phyloP scores from a whole-genome alignment of 352 stramenopile genomes.

The Phytophthora meadii region DNA sequence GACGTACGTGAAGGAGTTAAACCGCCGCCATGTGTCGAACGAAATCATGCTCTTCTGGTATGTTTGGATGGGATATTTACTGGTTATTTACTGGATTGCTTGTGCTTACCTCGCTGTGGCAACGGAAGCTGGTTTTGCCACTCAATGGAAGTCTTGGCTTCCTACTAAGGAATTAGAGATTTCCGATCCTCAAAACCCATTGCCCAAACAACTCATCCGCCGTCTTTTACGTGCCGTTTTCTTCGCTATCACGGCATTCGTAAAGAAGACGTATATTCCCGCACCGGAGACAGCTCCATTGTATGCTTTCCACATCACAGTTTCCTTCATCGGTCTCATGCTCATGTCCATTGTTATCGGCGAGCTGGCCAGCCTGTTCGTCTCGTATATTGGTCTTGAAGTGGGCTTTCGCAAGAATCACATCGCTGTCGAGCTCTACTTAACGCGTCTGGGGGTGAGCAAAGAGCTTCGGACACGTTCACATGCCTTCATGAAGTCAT shows the following conservation, averaged over 20 bases:
- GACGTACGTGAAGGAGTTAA: conserved; percentile 59
- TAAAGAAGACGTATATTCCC: conserved; percentile 54
- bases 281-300: conserved; percentile 25
- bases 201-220: conserved; percentile 15
- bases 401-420: conserved; percentile 70
- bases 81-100: conserved; percentile 59
- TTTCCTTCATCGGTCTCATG: conserved; percentile 52
- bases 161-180: conserved; percentile 31
- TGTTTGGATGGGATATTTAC: conserved; percentile 47
- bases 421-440: conserved; percentile 59
- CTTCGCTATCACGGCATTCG: conserved; percentile 48
- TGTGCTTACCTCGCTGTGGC: conserved; percentile 53
- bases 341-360: conserved; percentile 60
- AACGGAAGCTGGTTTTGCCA: background rate
- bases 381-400: conserved; percentile 65
- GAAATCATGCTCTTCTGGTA: conserved; percentile 53
- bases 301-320: conserved; percentile 49
- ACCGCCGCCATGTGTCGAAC: conserved; percentile 57
- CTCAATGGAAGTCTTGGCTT: conserved; percentile 50
- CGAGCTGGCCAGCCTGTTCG: conserved; percentile 60
- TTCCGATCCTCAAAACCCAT: background rate
- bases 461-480: conserved; percentile 42
- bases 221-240: conserved; percentile 54
- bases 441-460: conserved; percentile 54
- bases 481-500: conserved; percentile 54